Evolutionary conservation across 2,329 filamentous ascomycete genomes (phyloP), one percentile per base, ranked within the genome.

Genomic region (Botrytis porri): DNA sequence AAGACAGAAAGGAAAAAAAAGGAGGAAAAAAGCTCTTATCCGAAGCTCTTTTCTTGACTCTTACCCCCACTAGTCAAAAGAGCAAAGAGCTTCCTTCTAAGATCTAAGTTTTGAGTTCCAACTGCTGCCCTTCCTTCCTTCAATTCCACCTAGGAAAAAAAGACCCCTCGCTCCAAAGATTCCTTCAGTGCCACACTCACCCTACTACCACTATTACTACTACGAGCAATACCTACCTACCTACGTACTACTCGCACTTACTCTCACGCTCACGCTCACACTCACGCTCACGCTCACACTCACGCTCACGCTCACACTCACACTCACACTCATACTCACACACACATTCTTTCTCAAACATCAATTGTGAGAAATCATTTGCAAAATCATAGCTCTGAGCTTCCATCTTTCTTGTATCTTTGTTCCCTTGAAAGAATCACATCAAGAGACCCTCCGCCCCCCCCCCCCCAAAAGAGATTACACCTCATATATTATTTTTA

Each of bases 301-400:
- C 48, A 16, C 48, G 41, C n/a, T n/a, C n/a, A 37, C 57, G 20
- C 22, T 6, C n/a, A 1, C 16, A 14, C n/a, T 35, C 41, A 25
- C 61, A 22, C 20, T 29, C 61, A 20, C 25, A 20, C 43, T 8
- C 43, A 22, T n/a, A n/a, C 45, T 6, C 48, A 16, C 48, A 51
- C n/a, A 57, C 32, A 22, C 60, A 37, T 71, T 65, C 61, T 45
- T 54, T 64, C 59, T 71, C 69, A 71, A 71, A 71, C 61, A 71
- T 29, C 70, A 71, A 71, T 71, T 71, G 70, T 71, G 48, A 57
- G 61, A 65, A 71, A 59, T 70, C 29, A n/a, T 51, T 51, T 45
- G 39, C 32, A 63, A 70, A 29, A 54, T 14, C 22, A 43, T 12
- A 71, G 69, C 69, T 63, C 57, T 62, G 45, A 71, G 61, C 59